Evolutionary conservation across 352 stramenopile species (phyloP), one percentile per base, ranked within the genome.

Genomic region (Phytophthora cactorum): DNA sequence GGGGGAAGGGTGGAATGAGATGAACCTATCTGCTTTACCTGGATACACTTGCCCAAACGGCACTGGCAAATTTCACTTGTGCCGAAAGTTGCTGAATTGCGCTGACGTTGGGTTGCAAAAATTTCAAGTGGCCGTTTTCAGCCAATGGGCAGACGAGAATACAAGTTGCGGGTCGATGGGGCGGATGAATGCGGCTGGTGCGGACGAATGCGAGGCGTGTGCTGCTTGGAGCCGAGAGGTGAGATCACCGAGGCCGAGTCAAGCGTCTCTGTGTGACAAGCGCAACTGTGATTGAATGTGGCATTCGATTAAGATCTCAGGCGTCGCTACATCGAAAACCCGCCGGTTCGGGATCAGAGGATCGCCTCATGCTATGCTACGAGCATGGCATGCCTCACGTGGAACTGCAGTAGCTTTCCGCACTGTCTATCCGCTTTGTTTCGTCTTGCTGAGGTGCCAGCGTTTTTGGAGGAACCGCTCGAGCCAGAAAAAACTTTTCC

Each of bases 281-380:
- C 3, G 10, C 11, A 43, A 15, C 12, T 43, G 29, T 52, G 29
- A 14, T 17, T 41, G 25, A 51, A 31, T 44, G 28, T n/a, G 44
- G 54, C 9, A 27, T 65, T 60, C 50, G 59, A 66, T 28, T 66
- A 68, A 63, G 38, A 53, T 52, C 32, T n/a, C n/a, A 22, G 22
- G 6, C 7, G 52, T 68, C 60, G 60, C n/a, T 49, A 63, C 43
- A 63, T 68, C 60, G 60, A 32, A 46, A 55, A 59, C 36, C 38
- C 29, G 44, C 17, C 29, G 7, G 29, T 34, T 34, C 29, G 4
- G 29, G 29, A 8, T 34, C 7, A 22, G 22, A 22, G 29, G 29
- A 34, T 7, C 7, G 29, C 29, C 29, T 34, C 29, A 34, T 34
- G 29, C 29, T 34, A 34, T 7, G 29, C 29, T 34, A 4, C 29